phyloP scores from a whole-genome alignment of 1,139 yeast genomes.

The Candida pseudoviswanathii region DNA sequence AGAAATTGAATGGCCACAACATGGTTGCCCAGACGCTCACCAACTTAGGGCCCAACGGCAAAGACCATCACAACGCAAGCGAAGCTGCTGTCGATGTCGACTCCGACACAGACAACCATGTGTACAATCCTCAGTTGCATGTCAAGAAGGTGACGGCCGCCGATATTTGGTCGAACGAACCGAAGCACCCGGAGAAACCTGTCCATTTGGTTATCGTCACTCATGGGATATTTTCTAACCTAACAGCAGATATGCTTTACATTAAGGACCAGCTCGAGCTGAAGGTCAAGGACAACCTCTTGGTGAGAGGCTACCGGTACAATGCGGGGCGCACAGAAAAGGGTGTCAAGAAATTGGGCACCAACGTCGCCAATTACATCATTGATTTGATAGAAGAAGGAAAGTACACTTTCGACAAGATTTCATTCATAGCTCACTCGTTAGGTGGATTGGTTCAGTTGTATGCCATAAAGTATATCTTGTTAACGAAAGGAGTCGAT shows the following conservation, averaged over 20 bases:
- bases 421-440: conserved; percentile 91
- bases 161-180: conserved; percentile 69
- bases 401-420: conserved; percentile 46
- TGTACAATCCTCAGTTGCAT: conserved; percentile 24
- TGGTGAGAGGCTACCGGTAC: conserved; percentile 79
- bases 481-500: conserved; percentile 53
- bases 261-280: conserved; percentile 76
- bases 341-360: conserved; percentile 84
- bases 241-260: conserved; percentile 86
- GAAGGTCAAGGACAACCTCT: conserved; percentile 59
- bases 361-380: conserved; percentile 71
- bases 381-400: conserved; percentile 52
- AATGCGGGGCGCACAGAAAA: conserved; percentile 89
- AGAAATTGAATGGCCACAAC: conserved; percentile 28
- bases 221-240: conserved; percentile 90
- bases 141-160: conserved; percentile 58
- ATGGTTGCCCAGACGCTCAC: conserved; percentile 21
- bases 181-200: conserved; percentile 43
- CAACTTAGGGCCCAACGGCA: conserved; percentile 11
- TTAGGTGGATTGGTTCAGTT: conserved; percentile 89
- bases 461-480: conserved; percentile 80
- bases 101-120: conserved; percentile 7
- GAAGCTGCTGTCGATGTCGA: background rate
- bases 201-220: conserved; percentile 77
- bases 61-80: background rate